Evolutionary conservation across 352 stramenopile genomes (phyloP).

Genomic region (Pythium rishiriense): DNA sequence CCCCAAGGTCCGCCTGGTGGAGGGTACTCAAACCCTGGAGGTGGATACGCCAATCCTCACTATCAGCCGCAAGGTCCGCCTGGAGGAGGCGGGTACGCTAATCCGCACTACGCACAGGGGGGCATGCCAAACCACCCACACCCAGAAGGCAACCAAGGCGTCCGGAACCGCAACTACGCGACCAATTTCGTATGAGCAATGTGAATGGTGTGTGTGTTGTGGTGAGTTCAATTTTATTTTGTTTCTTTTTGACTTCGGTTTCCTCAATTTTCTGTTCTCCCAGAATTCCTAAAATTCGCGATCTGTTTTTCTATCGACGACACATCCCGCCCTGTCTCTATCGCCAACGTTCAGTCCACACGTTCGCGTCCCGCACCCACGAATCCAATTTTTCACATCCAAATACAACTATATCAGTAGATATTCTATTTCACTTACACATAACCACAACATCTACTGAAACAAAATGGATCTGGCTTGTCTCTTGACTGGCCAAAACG

Average conservation of each 20-base stretch:
- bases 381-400: background rate
- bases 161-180: constrained; percentile 17
- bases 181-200: constrained; percentile 29
- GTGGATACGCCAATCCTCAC: background rate
- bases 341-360: constrained; percentile 13
- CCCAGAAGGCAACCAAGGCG: constrained; percentile 4
- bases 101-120: background rate
- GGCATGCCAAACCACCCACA: constrained; percentile 15
- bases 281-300: background rate
- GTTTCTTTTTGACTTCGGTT: constrained; percentile 1
- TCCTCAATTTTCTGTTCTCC: background rate
- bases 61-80: background rate
- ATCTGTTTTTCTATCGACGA: background rate
- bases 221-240: background rate
- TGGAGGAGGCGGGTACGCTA: background rate
- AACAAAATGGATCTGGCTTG: background rate
- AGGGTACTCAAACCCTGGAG: background rate
- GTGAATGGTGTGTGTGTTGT: background rate
- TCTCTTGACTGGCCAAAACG: background rate
- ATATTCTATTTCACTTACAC: background rate
- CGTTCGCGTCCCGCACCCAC: background rate
- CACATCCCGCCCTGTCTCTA: constrained; percentile 1
- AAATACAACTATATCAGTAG: constrained; percentile 1
- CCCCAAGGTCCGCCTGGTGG: background rate
- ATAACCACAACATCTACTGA: background rate